These are phyloP conservation scores for Pichia kluyveri DNA, from an alignment of 805 yeast genomes.

Conservation along the genomic window DNA sequence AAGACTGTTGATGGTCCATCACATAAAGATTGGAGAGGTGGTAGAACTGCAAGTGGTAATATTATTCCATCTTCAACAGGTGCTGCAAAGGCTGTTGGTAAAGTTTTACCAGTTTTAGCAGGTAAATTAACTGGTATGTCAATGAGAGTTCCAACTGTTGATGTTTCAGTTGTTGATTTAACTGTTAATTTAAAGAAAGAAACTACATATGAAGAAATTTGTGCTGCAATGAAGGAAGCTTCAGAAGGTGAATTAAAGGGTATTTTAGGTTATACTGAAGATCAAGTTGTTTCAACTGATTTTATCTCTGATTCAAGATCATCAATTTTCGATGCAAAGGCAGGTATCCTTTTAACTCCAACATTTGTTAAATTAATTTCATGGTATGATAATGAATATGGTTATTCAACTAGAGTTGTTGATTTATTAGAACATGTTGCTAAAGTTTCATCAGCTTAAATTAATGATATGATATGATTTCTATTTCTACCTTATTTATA, in stretches of 20 bases:
- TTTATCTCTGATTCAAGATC: constrained; percentile 79
- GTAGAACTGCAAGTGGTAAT: constrained; percentile 94
- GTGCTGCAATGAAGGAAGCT: constrained; percentile 66
- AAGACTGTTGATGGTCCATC: constrained; percentile 96
- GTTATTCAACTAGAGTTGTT: constrained; percentile 94
- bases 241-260: constrained; percentile 76
- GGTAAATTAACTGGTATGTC: constrained; percentile 94
- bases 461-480: background rate
- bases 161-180: constrained; percentile 89
- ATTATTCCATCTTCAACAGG: constrained; percentile 94
- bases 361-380: constrained; percentile 85
- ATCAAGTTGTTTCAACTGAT: constrained; percentile 85
- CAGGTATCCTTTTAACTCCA: constrained; percentile 82
- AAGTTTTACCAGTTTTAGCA: constrained; percentile 82
- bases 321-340: constrained; percentile 83
- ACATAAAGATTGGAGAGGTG: constrained; percentile 98
- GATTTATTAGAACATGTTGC: constrained; percentile 82
- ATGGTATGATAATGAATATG: constrained; percentile 95
- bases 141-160: constrained; percentile 88
- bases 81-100: constrained; percentile 97
- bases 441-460: constrained; percentile 30
- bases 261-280: constrained; percentile 83
- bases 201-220: constrained; percentile 77
- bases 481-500: no score
- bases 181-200: constrained; percentile 73